These are phyloP conservation scores for Elsinoe australis DNA, from an alignment of 2,329 filamentous ascomycete species.

Conservation along the genomic window DNA sequence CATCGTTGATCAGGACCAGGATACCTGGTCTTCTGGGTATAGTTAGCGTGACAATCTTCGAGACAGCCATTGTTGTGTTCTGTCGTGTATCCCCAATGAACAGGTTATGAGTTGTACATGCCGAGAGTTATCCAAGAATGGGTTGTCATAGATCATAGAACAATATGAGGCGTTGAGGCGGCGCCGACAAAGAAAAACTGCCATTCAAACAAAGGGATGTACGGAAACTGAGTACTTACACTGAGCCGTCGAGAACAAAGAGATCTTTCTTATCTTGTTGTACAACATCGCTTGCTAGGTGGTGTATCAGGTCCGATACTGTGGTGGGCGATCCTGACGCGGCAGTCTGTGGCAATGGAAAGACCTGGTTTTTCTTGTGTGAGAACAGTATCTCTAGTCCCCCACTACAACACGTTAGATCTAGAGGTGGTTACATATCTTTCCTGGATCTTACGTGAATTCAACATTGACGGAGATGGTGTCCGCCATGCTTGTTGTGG, in stretches of 20 bases:
- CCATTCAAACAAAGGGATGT: not conserved
- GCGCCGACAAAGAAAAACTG: not conserved
- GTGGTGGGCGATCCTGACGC: constrained; percentile 55
- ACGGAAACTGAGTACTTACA: constrained; percentile 54
- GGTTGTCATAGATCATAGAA: not conserved
- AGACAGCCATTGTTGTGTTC: not conserved
- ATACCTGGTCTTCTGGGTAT: constrained; percentile 78
- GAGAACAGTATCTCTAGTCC: constrained; percentile 92
- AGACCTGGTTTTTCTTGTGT: constrained; percentile 64
- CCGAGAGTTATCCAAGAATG: constrained; percentile 16
- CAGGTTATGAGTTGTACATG: not conserved
- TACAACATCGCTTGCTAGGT: constrained; percentile 78
- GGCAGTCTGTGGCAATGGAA: constrained; percentile 60
- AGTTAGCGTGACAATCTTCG: constrained; percentile 6
- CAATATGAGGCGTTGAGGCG: not conserved
- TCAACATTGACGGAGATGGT: constrained; percentile 46
- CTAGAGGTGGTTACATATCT: not conserved
- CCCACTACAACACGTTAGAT: constrained; percentile 46
- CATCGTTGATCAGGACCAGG: constrained; percentile 92
- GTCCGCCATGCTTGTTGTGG: not conserved
- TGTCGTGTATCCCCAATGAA: no score
- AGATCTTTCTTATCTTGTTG: constrained; percentile 77
- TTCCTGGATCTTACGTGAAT: constrained; percentile 52
- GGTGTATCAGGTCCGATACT: constrained; percentile 66
- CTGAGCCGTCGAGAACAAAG: constrained; percentile 77